Conservation (phyloP, 139 green algal genomes). For the Tetraselmis chui region DNA sequence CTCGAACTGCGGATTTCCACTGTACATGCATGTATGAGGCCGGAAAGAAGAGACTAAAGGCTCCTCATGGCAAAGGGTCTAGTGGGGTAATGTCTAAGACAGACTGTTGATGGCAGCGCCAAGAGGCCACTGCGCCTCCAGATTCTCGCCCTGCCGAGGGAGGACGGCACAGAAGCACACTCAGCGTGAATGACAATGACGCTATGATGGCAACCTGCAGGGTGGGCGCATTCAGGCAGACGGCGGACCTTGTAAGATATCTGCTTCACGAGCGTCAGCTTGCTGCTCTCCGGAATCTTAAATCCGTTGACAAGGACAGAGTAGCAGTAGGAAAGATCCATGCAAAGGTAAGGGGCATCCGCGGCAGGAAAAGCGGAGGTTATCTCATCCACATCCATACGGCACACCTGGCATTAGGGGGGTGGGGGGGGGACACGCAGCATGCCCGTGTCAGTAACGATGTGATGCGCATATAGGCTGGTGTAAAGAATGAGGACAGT, state of each 20-base stretch:
- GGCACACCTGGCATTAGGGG: conserved; percentile 20
- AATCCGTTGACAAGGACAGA: conserved; percentile 85
- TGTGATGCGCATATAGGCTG: too few species aligned
- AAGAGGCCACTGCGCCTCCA: conserved; percentile 87
- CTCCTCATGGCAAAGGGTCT: too few species aligned
- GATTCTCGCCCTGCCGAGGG: conserved; percentile 67
- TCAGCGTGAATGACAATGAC: too few species aligned
- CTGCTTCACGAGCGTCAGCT: conserved; percentile 41
- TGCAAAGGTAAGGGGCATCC: conserved; percentile 79
- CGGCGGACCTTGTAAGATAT: too few species aligned
- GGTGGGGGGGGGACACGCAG: background rate
- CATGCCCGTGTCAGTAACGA: too few species aligned
- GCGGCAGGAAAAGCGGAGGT: too few species aligned
- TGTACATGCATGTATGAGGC: too few species aligned
- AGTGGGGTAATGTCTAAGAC: conserved; percentile 18
- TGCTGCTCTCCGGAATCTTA: conserved; percentile 27
- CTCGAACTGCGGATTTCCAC: too few species aligned
- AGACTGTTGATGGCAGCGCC: conserved; percentile 79
- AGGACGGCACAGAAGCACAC: too few species aligned
- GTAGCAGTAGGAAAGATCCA: conserved; percentile 84
- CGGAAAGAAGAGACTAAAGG: too few species aligned
- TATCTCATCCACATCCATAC: conserved; percentile 14
- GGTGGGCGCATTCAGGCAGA: too few species aligned
- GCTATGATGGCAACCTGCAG: too few species aligned
- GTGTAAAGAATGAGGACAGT: background rate